phyloP scores from a whole-genome alignment of 192 early-diverging fungal species.

The Lunasporangiospora selenospora region DNA sequence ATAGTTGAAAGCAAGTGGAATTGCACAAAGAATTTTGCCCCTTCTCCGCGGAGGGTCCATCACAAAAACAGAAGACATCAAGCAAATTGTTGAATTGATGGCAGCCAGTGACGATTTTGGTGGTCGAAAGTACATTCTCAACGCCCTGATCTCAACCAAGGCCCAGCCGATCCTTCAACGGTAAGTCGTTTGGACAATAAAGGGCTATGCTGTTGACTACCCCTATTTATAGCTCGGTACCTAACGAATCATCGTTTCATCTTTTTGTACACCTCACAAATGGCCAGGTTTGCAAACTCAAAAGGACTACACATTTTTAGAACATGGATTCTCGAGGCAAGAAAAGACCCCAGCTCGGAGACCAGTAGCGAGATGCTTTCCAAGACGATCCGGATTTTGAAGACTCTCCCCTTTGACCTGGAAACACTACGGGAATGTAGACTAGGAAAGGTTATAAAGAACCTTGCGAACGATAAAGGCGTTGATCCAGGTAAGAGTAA shows the following conservation, averaged over 20 bases:
- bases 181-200: no score
- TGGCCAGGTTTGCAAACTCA: slow-evolving; percentile 12
- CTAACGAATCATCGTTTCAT: no score
- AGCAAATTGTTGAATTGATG: slow-evolving; percentile 10
- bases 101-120: not conserved
- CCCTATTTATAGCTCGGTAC: no score
- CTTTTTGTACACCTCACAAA: not conserved
- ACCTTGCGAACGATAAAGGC: slow-evolving; percentile 9
- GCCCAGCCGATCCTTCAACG: not conserved
- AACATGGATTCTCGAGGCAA: slow-evolving; percentile 14
- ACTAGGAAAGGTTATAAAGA: slow-evolving; percentile 22
- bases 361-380: slow-evolving; percentile 12
- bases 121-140: slow-evolving; percentile 19
- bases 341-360: not conserved
- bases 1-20: not conserved
- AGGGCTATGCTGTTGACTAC: no score
- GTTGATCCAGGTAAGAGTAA: slow-evolving; percentile 17
- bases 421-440: slow-evolving; percentile 10
- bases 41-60: slow-evolving; percentile 26
- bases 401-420: slow-evolving; percentile 18
- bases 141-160: slow-evolving; percentile 16
- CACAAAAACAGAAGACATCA: not conserved
- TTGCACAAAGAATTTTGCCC: slow-evolving; percentile 1
- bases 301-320: slow-evolving; percentile 10
- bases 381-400: slow-evolving; percentile 17